Evolutionary conservation across 1,284 basidiomycete genomes (phyloP).

Genomic region (Laetiporus sulphureus): DNA sequence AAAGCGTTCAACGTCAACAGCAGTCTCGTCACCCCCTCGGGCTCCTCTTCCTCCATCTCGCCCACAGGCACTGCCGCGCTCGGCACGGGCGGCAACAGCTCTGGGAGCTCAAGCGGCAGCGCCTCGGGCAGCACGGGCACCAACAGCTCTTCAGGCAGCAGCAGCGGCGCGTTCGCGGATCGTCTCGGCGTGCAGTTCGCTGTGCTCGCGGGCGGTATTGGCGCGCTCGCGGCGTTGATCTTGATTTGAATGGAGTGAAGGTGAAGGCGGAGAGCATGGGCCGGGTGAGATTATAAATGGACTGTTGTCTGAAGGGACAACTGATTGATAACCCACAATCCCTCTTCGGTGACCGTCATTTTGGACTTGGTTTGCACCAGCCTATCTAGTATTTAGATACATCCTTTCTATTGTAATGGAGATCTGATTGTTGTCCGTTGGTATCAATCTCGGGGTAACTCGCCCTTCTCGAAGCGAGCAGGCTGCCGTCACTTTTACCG

Average conservation of each 20-base stretch:
- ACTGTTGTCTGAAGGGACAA: too few relatives aligned
- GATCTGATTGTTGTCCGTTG: too few relatives aligned
- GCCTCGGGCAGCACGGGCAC: not conserved
- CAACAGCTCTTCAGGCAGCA: not conserved
- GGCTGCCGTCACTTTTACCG: too few relatives aligned
- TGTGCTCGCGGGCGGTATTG: not conserved
- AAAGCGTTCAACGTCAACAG: constrained; percentile 32
- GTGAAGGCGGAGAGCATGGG: too few relatives aligned
- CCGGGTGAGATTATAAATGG: too few relatives aligned
- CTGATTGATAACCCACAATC: too few relatives aligned
- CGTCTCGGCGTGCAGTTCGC: not conserved
- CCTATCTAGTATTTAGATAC: too few relatives aligned
- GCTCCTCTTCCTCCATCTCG: constrained; percentile 12
- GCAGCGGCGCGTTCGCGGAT: not conserved
- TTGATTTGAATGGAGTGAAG: not conserved
- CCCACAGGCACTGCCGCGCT: constrained; percentile 8
- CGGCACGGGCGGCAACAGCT: not conserved
- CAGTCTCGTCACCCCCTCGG: constrained; percentile 11
- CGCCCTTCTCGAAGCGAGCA: too few relatives aligned
- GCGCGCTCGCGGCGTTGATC: not conserved
- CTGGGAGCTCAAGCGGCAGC: not conserved
- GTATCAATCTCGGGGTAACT: too few relatives aligned
- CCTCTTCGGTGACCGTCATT: too few relatives aligned
- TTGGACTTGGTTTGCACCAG: too few relatives aligned
- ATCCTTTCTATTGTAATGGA: too few relatives aligned